Percentiles rank a stretch among this genome's conserved stretches.
phyloP scores from a whole-genome alignment of 441 rosid species.

The Mallotus repandus region DNA sequence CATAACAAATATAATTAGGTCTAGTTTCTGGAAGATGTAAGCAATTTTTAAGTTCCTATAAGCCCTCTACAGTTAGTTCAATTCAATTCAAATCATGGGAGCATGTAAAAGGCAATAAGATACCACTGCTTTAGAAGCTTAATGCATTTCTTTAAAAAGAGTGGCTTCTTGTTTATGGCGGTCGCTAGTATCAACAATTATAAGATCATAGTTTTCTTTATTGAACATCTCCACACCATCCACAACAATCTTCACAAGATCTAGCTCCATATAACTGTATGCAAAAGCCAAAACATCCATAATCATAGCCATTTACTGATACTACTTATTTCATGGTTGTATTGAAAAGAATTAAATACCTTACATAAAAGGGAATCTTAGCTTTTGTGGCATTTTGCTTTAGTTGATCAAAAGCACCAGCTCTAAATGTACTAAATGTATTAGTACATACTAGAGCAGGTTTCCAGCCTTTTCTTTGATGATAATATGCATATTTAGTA shows the following conservation, averaged over 20 bases:
- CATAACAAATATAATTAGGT: slow-evolving; percentile 92
- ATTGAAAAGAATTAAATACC: slow-evolving; percentile 37
- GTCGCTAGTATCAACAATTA: slow-evolving; percentile 93
- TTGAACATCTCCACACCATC: slow-evolving; percentile 95
- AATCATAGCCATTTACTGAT: neutral
- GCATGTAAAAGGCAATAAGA: slow-evolving; percentile 94
- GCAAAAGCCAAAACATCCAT: slow-evolving; percentile 6
- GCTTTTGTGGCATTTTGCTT: slow-evolving; percentile 99
- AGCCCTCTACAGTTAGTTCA: slow-evolving; percentile 56
- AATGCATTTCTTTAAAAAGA: slow-evolving; percentile 98
- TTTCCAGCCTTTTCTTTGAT: slow-evolving; percentile 95
- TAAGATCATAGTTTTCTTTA: slow-evolving; percentile 88
- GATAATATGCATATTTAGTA: slow-evolving; percentile 93
- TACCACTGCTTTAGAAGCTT: slow-evolving; percentile 97
- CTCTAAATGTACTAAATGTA: slow-evolving; percentile 98
- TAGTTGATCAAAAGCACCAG: slow-evolving; percentile 96
- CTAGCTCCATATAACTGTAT: slow-evolving; percentile 84
- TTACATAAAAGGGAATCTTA: slow-evolving; percentile 92
- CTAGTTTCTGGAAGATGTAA: slow-evolving; percentile 67
- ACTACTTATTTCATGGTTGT: neutral
- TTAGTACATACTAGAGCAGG: slow-evolving; percentile 98
- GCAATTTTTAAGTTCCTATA: neutral
- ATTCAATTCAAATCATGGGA: slow-evolving; percentile 96
- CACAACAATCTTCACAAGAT: slow-evolving; percentile 87
- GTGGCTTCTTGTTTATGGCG: slow-evolving; percentile 95